Evolutionary conservation across 495 filamentous ascomycete genomes (phyloP), one percentile per base, ranked within the genome.

Genomic region (Tuber indicum): DNA sequence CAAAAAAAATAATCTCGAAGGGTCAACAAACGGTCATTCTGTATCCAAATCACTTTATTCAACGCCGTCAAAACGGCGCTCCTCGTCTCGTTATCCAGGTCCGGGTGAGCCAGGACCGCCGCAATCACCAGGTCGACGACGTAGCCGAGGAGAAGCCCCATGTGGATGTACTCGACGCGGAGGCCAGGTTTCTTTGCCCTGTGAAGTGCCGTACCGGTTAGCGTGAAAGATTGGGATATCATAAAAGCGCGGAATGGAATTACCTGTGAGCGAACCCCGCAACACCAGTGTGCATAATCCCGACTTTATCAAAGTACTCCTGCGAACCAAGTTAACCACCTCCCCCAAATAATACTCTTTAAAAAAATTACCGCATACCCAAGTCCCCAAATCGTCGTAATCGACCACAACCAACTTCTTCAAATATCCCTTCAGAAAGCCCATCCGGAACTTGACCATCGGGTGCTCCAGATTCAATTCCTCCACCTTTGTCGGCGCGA

Each of bases 281-380:
- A 16, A 73, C 75, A 9, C 85, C 85, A 21, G 85, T 86, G 69
- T 86, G 85, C 85, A 86, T 85, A 14, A 85, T 76, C 0, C 79
- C 85, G 2, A 86, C 85, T 70, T 85, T 85, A 76, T 86, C 84
- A 8, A 86, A 81, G 52, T 86, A 86, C n/a, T 80, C 82, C 84
- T 83, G 78, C 71, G 16, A 66, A 6, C 36, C 44, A 6, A 7
- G 2, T 75, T 12, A 75, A 45, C 32, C 6, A 19, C 3, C 32
- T 16, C 8, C 16, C 41, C 9, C n/a, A 7, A 46, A 26, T 41
- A 46, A 26, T 41, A 12, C n/a, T 10, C n/a, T 16, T 32, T 32
- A 8, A 43, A 43, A 43, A 43, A 43, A 43, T 1, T 1, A 43
- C 42, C 45, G n/a, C 77, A 26, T 75, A 80, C 78, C 82, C 82